Percentiles rank a stretch among this genome's conserved stretches.
phyloP scores from a whole-genome alignment of 495 filamentous ascomycete genomes.

The Penicillium arizonense region DNA sequence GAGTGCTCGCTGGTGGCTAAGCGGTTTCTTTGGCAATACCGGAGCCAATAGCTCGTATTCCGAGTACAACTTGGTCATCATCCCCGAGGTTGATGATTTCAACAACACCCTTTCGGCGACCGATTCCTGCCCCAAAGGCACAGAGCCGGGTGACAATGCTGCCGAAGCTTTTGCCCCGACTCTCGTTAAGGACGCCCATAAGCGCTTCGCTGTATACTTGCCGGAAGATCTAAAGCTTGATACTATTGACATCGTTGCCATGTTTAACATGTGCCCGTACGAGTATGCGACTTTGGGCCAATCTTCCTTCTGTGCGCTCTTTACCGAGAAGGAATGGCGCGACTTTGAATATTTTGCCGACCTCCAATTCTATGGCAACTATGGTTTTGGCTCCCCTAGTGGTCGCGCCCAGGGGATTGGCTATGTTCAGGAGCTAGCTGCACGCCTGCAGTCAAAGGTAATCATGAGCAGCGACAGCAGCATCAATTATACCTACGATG shows the following conservation, averaged over 20 bases:
- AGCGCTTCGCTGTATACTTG: conserved; percentile 22
- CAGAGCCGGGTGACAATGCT: conserved; percentile 11
- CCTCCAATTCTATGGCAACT: conserved; percentile 56
- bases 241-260: conserved; percentile 48
- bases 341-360: conserved; percentile 57
- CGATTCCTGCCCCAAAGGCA: conserved; percentile 25
- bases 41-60: conserved; percentile 35
- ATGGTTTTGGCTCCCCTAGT: conserved; percentile 55
- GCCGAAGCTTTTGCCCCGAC: conserved; percentile 15
- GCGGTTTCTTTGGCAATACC: conserved; percentile 37
- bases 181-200: conserved; percentile 15
- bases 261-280: conserved; percentile 46
- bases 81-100: conserved; percentile 44
- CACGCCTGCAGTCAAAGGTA: conserved; percentile 55
- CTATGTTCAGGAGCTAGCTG: conserved; percentile 61
- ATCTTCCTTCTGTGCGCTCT: conserved; percentile 50
- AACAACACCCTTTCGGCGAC: conserved; percentile 52
- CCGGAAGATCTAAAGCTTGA: conserved; percentile 47
- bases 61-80: conserved; percentile 44
- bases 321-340: conserved; percentile 57
- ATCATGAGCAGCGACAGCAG: conserved; percentile 51
- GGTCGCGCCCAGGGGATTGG: conserved; percentile 64
- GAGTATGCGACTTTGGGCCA: conserved; percentile 29
- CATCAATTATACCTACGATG: conserved; percentile 57
- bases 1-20: conserved; percentile 40